Evolutionary conservation across 1,284 basidiomycete species (phyloP), one percentile per base, ranked within the genome.

Genomic region (Tremellales sp.): DNA sequence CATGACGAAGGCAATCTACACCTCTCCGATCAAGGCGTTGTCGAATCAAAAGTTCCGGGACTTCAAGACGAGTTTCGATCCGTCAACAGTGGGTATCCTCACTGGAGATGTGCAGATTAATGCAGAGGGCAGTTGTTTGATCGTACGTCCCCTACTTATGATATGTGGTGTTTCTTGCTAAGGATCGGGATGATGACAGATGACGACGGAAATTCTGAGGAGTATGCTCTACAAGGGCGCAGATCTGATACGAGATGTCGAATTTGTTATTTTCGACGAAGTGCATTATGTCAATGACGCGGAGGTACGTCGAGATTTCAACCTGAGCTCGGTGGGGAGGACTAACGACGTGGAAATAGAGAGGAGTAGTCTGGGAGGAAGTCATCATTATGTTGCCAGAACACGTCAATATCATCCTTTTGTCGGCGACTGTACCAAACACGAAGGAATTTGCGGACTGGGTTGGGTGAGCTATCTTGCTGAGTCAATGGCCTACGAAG

Each of bases 21-120:
- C 95, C 0, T 95, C 92, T 1, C 95, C 95, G 0, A 99, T 99
- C 73, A 99, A 99, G 66, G 95, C 95, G 0, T 77, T 98, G 5
- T 97, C 94, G 5, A 99, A 99, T 70, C 95, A 98, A 65, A 99
- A 99, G 71, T 98, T 95, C 71, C 81, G 95, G 40, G 95, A 99
- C 72, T 99, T 99, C 77, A 98, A 97, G 71, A 85, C 88, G 63
- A 93, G 91, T 0, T 99, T 97, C 64, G 89, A 89, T 12, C 82
- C 91, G 1, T 79, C 84, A 12, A 90, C 88, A 18, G 89, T 99
- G 35, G 95, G 95, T 45, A 98, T 99, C 51, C 75, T 99, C 41
- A 99, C 95, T 0, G 95, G 95, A 50, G 95, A 99, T 76, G 94
- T 99, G 9, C 94, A 98, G 72, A 97, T 99, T 70, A 99, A 99